Evolutionary conservation across 129 eudicot species (phyloP).

Genomic region (Tagetes patula): DNA sequence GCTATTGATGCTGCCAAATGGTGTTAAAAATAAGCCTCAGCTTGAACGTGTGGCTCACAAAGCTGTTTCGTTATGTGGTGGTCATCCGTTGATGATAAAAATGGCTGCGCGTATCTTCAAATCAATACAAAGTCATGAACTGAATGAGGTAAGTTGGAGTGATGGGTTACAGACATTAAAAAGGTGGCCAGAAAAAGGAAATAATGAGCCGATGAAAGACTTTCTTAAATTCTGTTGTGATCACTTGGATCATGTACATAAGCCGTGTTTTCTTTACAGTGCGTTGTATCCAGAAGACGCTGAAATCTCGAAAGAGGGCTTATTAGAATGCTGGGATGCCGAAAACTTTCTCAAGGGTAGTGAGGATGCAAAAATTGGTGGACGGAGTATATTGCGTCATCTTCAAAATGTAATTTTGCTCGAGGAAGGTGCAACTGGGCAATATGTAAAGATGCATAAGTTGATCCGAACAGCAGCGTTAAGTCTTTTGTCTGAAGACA

Average conservation of each 20-base stretch:
- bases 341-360: constrained; percentile 28
- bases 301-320: constrained; percentile 26
- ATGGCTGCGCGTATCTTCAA: constrained; percentile 39
- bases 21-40: constrained; percentile 19
- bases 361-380: constrained; percentile 22
- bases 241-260: constrained; percentile 29
- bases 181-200: constrained; percentile 35
- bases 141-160: constrained; percentile 29
- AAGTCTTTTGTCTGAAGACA: constrained; percentile 30
- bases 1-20: constrained; percentile 15
- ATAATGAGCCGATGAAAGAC: constrained; percentile 24
- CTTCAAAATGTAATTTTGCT: constrained; percentile 33
- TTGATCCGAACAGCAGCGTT: constrained; percentile 26
- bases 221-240: constrained; percentile 35
- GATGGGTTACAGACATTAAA: constrained; percentile 24
- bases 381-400: constrained; percentile 24
- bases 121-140: constrained; percentile 22
- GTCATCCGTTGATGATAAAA: constrained; percentile 38
- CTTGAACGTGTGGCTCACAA: constrained; percentile 17
- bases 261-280: constrained; percentile 39
- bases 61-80: constrained; percentile 28
- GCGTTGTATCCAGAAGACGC: constrained; percentile 43
- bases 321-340: constrained; percentile 41
- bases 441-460: constrained; percentile 25
- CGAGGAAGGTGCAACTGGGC: constrained; percentile 29